Percentiles rank a stretch among this genome's conserved stretches.
Evolutionary conservation across 352 stramenopile species (phyloP).

Genomic region (Plasmopara muralis): DNA sequence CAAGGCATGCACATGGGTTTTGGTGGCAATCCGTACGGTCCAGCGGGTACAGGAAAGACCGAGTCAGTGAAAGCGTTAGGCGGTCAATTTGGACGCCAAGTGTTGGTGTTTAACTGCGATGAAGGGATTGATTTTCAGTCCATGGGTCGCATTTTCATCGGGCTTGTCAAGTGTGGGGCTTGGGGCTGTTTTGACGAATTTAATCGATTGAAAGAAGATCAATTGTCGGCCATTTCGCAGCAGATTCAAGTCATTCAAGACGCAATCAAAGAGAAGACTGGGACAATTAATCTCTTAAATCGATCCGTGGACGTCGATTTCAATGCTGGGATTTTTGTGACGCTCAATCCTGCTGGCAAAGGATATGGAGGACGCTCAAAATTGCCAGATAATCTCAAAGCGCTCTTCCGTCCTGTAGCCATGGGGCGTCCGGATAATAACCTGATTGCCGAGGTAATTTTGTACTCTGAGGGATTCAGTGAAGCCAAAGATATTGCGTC

Average conservation of each 20-base stretch:
- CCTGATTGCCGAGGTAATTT: constrained; percentile 90
- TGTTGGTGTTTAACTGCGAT: constrained; percentile 92
- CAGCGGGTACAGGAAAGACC: constrained; percentile 92
- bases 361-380: constrained; percentile 90
- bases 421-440: constrained; percentile 92
- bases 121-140: constrained; percentile 92
- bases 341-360: constrained; percentile 92
- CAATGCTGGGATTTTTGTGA: constrained; percentile 94
- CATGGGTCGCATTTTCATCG: constrained; percentile 95
- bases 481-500: constrained; percentile 85
- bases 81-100: constrained; percentile 85
- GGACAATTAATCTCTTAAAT: constrained; percentile 77
- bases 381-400: constrained; percentile 92
- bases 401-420: constrained; percentile 90
- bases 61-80: constrained; percentile 93
- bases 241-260: constrained; percentile 95
- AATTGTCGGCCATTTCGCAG: constrained; percentile 91
- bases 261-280: constrained; percentile 83
- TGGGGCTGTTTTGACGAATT: constrained; percentile 98
- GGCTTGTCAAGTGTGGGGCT: constrained; percentile 90
- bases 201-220: constrained; percentile 92
- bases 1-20: constrained; percentile 92
- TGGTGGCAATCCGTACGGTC: constrained; percentile 91
- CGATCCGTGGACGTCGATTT: constrained; percentile 85
- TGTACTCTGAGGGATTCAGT: constrained; percentile 89